Evolutionary conservation across 495 filamentous ascomycete species (phyloP).

Genomic region (Penicillium robsamsonii): DNA sequence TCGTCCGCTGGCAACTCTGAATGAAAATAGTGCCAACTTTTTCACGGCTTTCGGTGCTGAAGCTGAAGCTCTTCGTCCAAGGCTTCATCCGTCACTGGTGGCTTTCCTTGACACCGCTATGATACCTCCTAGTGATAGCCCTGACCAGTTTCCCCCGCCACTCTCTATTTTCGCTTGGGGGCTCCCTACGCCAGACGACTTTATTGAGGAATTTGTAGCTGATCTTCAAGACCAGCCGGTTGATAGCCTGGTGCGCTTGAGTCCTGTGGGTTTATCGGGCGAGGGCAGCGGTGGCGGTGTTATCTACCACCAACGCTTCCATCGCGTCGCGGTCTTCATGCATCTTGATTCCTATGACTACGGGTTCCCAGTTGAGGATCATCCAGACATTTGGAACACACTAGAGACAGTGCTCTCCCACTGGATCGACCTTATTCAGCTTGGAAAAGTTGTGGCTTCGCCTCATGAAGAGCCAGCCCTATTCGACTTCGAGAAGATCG

Average conservation of each 20-base stretch:
- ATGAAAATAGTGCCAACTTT: constrained; percentile 13
- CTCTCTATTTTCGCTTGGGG: constrained; percentile 15
- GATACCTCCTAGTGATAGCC: constrained; percentile 9
- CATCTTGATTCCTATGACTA: constrained; percentile 11
- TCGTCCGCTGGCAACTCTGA: constrained; percentile 17
- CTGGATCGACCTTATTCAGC: constrained; percentile 31
- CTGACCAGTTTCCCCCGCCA: constrained; percentile 9
- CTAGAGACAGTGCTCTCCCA: constrained; percentile 38
- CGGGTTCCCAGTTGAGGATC: constrained; percentile 15
- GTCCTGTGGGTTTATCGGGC: constrained; percentile 8
- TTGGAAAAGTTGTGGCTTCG: constrained; percentile 30
- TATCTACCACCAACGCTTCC: constrained; percentile 18
- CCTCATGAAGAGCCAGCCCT: constrained; percentile 18
- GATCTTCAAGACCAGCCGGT: constrained; percentile 14
- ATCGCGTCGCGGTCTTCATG: constrained; percentile 17
- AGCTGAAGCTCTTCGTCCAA: constrained; percentile 16
- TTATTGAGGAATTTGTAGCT: constrained; percentile 11
- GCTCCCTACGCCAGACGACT: background rate
- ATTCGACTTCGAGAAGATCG: constrained; percentile 16
- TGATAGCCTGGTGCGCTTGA: constrained; percentile 17
- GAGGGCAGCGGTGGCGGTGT: constrained; percentile 6
- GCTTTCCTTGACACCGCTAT: constrained; percentile 17
- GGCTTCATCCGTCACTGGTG: constrained; percentile 16
- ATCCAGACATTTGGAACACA: constrained; percentile 30
- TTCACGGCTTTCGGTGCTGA: constrained; percentile 14